phyloP scores from a whole-genome alignment of 1,139 yeast species.

The Candida tropicalis region DNA sequence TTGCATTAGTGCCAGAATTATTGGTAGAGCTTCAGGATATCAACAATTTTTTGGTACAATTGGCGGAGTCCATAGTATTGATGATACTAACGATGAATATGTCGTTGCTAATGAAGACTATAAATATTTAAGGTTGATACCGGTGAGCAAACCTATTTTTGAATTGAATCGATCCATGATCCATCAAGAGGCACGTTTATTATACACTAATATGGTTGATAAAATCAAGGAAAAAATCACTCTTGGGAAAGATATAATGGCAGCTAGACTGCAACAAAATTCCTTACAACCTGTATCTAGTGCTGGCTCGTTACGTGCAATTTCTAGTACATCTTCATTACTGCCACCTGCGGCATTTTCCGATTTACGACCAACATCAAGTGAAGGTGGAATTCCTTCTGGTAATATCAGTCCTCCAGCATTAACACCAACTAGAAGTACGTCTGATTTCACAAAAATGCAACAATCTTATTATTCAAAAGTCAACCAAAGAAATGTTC shows the following conservation, averaged over 20 bases:
- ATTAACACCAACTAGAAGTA: conserved; percentile 23
- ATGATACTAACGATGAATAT: conserved; percentile 32
- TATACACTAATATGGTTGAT: conserved; percentile 29
- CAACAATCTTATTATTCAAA: conserved; percentile 33
- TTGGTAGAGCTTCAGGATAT: conserved; percentile 38
- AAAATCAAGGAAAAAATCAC: conserved; percentile 30
- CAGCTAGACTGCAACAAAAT: conserved; percentile 7
- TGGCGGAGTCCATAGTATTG: conserved; percentile 15
- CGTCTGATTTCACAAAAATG: conserved; percentile 31
- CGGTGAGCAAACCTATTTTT: conserved; percentile 27
- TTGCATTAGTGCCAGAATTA: conserved; percentile 38
- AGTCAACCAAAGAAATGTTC: conserved; percentile 14
- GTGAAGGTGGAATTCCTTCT: background rate
- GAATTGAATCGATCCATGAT: conserved; percentile 35
- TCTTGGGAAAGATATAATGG: conserved; percentile 23
- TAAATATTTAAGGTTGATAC: conserved; percentile 30
- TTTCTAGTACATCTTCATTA: background rate
- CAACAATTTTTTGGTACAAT: conserved; percentile 20
- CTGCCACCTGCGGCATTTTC: background rate
- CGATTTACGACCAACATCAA: conserved; percentile 1
- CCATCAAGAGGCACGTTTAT: conserved; percentile 34
- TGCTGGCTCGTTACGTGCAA: conserved; percentile 5
- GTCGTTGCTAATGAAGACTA: conserved; percentile 40
- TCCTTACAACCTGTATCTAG: conserved; percentile 14
- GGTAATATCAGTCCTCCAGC: background rate